A percentile compares a stretch with the other conserved stretches of the same genome.
Conservation (phyloP, 2,329 filamentous ascomycete species). For the Leptographium flavum region DNA sequence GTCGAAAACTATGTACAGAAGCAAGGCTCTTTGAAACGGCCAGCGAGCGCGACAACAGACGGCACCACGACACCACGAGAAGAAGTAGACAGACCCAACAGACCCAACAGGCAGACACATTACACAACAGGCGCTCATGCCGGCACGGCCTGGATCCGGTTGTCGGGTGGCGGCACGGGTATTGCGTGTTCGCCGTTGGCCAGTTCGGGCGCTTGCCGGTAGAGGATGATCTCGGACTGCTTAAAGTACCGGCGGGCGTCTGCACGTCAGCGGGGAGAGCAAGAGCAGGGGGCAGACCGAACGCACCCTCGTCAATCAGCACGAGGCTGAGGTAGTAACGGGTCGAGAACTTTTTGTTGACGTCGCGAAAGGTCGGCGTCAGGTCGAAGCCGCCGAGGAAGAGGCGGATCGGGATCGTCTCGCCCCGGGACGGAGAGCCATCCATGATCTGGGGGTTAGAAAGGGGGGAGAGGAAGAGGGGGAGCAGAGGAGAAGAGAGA, state of each 20-base stretch:
- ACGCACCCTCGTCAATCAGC: constrained; percentile 78
- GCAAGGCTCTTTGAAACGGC: no score
- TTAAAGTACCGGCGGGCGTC: constrained; percentile 98
- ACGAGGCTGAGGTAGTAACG: constrained; percentile 95
- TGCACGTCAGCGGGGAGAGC: constrained; percentile 20
- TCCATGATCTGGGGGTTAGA: constrained; percentile 68
- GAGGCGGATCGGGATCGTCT: constrained; percentile 88
- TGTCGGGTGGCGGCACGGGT: constrained; percentile 30
- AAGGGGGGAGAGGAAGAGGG: background rate
- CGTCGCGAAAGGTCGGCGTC: constrained; percentile 95
- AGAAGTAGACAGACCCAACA: background rate
- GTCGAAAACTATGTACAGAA: no score
- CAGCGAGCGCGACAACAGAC: no score
- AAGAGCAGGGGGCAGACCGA: background rate
- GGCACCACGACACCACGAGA: no score
- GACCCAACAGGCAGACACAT: no score
- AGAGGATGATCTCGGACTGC: constrained; percentile 96
- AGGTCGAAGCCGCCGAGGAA: constrained; percentile 97
- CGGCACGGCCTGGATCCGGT: constrained; percentile 29
- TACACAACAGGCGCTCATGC: no score
- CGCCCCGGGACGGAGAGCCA: constrained; percentile 88
- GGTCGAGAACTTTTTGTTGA: constrained; percentile 99
- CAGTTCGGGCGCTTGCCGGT: constrained; percentile 59
- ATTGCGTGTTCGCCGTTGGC: constrained; percentile 22
- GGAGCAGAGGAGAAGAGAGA: background rate